Base-by-base conservation (phyloP, 805 yeast genomes). In the Myxozyma mucilagina region DNA sequence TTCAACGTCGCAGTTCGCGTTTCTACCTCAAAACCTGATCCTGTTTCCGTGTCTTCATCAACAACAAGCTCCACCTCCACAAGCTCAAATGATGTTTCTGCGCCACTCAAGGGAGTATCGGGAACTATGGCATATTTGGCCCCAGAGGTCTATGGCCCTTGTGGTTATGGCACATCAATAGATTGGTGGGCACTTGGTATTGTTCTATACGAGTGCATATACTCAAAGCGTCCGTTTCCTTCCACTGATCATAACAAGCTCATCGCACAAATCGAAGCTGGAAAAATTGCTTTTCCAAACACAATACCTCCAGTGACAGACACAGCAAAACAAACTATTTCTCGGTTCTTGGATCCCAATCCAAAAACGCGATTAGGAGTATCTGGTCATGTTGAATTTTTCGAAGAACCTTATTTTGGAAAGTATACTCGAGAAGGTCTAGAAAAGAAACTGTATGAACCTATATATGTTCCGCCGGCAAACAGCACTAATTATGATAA, bases 381-480 rank as follows among this genome's bases (percentile, higher is more conserved):
- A 2, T 79, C 82, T 57, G 97, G 96, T 0, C 86, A 89, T 0
- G 79, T 81, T 0, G 97, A 90, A 68, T 87, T 94, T 44, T 88
- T 81, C 74, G 67, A 71, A 1, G 97, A 93, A 73, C 86, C 89
- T 0, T 93, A 87, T 71, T 90, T 96, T 70, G 75, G 78, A 24
- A 84, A 79, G 1, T 63, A 45, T 41, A 55, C 61, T n/a, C 47
- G 44, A 14, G 47, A 29, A 8, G 60, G 57, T 1, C 66, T 63
- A 11, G 66, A 61, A 43, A 48, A 42, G 16, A 53, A 52, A 20
- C 35, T 20, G 11, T 54, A 34, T 44, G 34, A 51, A 14, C 67
- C 67, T 4, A 47, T 61, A 3, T 63, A 61, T 31, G 60, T 61
- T 14, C 67, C 67, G 4, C 34, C 59, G 16, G n/a, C 24, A 11